These are phyloP conservation scores for Prunus mira DNA, from an alignment of 306 rosid species.

Conservation along the genomic window DNA sequence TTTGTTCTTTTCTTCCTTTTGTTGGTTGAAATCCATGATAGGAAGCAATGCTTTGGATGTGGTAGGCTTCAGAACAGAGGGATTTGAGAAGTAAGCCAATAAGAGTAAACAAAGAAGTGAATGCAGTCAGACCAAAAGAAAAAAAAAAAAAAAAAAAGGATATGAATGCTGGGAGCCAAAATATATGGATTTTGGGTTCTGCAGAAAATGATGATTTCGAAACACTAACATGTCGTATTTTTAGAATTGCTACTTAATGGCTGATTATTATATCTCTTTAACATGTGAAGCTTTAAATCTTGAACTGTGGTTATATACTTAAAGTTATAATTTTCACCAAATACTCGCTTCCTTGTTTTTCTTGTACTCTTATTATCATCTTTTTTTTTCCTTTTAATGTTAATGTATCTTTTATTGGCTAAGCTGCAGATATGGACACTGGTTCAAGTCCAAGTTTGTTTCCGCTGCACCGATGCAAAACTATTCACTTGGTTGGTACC, in stretches of 20 bases:
- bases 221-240: not conserved
- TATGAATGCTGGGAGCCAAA: too few relatives aligned
- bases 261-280: not conserved
- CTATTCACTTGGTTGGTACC: conserved; percentile 52
- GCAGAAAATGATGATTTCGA: not conserved
- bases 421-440: conserved; percentile 51
- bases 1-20: not conserved
- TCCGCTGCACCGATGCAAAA: conserved; percentile 51
- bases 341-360: not conserved
- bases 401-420: conserved; percentile 6
- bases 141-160: too few relatives aligned
- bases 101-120: too few relatives aligned
- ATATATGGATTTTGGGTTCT: not conserved
- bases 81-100: too few relatives aligned
- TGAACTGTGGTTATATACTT: not conserved
- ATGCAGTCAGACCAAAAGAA: too few relatives aligned
- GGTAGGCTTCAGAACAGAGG: too few relatives aligned
- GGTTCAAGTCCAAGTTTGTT: conserved; percentile 40
- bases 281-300: not conserved
- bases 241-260: not conserved
- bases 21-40: not conserved
- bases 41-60: too few relatives aligned
- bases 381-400: not conserved
- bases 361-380: not conserved
- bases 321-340: not conserved